Evolutionary conservation across 495 filamentous ascomycete genomes (phyloP), one percentile per base, ranked within the genome.

Genomic region (Neurospora sp.): DNA sequence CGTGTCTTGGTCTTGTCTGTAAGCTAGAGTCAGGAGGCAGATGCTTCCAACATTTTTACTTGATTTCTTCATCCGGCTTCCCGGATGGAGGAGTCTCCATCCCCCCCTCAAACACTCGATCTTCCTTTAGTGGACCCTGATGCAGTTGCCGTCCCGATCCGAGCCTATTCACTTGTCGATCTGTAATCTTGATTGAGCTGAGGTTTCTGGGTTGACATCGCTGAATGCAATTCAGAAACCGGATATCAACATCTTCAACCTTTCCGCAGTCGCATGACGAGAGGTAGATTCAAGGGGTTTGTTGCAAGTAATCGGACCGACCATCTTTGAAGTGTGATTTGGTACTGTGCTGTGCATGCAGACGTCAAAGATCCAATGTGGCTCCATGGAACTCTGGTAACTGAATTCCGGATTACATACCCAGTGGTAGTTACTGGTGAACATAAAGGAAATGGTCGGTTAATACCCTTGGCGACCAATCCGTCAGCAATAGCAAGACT

Each of bases 281-380:
- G 54, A 62, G 48, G 38, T 39, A 36, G 21, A 24, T 36, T 36
- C 70, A 71, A 36, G 71, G 73, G 76, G 39, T 70, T 75, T 71
- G 76, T 77, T 71, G 70, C 74, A 72, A 75, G 73, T 73, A 79
- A 76, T 79, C 78, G 78, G 78, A 75, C 78, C 78, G 77, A 80
- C 34, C 43, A 17, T 36, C 4, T n/a, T 37, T 11, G 31, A 19
- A n/a, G 43, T 69, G 34, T 36, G 42, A 19, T 66, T 72, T n/a
- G 38, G 21, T n/a, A 31, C 28, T 34, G 71, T 62, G 34, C 42
- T 34, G 24, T 40, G 39, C 43, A 66, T 66, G 15, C 28, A 59
- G 21, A 59, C 54, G 28, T 66, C 28, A 36, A 66, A 66, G 54
- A 66, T 66, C 28, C 7, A 66, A 28, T 17, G 28, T 19, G 24